These are phyloP conservation scores for Mortierella sp. DNA, from an alignment of 371 early-diverging fungal genomes.

Conservation along the genomic window DNA sequence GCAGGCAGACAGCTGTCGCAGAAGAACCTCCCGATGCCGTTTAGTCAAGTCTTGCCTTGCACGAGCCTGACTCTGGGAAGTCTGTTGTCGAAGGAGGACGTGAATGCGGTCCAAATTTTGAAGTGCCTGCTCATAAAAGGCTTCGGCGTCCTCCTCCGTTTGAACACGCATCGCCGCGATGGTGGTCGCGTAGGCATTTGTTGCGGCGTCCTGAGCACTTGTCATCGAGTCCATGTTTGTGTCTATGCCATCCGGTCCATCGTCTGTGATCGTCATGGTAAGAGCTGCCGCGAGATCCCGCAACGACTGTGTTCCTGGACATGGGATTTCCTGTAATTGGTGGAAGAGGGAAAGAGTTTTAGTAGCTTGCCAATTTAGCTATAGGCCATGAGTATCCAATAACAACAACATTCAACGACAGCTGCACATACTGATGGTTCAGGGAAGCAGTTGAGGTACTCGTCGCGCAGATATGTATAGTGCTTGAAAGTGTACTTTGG, in stretches of 20 bases:
- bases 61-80: not conserved
- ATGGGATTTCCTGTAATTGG: slow-evolving; percentile 43
- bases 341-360: not conserved
- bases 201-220: slow-evolving; percentile 8
- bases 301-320: slow-evolving; percentile 51
- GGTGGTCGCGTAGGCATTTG: slow-evolving; percentile 48
- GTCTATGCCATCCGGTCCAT: slow-evolving; percentile 12
- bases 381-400: not conserved
- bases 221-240: slow-evolving; percentile 4
- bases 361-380: not conserved
- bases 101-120: slow-evolving; percentile 35
- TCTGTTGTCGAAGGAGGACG: slow-evolving; percentile 19
- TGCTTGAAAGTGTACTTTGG: slow-evolving; percentile 82
- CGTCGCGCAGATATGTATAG: slow-evolving; percentile 79
- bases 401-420: not conserved
- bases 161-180: slow-evolving; percentile 52
- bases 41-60: not conserved
- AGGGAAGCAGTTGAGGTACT: slow-evolving; percentile 77
- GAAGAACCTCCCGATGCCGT: slow-evolving; percentile 23
- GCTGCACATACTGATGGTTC: slow-evolving; percentile 63
- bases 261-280: slow-evolving; percentile 45
- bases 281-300: slow-evolving; percentile 50
- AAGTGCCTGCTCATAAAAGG: slow-evolving; percentile 41
- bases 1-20: slow-evolving; percentile 42
- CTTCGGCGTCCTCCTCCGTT: slow-evolving; percentile 53